Conservation (phyloP, 1,284 basidiomycete genomes). For the Ustilago esculenta region DNA sequence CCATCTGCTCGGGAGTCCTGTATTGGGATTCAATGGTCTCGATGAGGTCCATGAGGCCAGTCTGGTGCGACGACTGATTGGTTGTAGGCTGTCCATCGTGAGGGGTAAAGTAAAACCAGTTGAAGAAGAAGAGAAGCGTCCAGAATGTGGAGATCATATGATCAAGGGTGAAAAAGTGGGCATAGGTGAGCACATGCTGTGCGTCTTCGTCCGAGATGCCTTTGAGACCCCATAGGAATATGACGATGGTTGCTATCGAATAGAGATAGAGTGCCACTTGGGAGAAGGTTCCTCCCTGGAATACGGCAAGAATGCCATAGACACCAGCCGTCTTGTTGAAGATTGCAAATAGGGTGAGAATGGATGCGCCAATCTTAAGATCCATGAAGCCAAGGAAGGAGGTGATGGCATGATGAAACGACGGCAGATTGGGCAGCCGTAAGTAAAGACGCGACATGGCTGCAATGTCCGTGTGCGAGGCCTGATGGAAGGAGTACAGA, state of each 20-base stretch:
- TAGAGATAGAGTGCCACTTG: slow-evolving; percentile 87
- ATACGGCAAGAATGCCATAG: slow-evolving; percentile 90
- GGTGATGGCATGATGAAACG: slow-evolving; percentile 54
- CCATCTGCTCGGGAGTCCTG: slow-evolving; percentile 55
- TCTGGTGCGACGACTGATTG: slow-evolving; percentile 58
- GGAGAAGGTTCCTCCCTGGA: slow-evolving; percentile 85
- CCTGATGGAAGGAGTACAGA: too few relatives aligned
- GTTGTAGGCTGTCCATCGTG: slow-evolving; percentile 75
- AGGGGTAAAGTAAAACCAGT: slow-evolving; percentile 88
- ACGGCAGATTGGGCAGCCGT: slow-evolving; percentile 50
- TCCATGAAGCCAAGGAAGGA: slow-evolving; percentile 65
- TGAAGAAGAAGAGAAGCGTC: slow-evolving; percentile 86
- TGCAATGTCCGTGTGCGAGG: too few relatives aligned
- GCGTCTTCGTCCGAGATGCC: slow-evolving; percentile 75
- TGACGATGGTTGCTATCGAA: slow-evolving; percentile 82
- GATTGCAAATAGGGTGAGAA: slow-evolving; percentile 69
- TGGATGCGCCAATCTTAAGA: slow-evolving; percentile 64
- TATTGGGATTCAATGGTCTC: slow-evolving; percentile 64
- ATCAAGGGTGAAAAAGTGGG: slow-evolving; percentile 90
- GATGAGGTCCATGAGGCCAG: slow-evolving; percentile 64
- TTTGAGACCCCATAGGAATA: slow-evolving; percentile 86
- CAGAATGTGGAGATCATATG: slow-evolving; percentile 91
- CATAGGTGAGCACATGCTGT: slow-evolving; percentile 80
- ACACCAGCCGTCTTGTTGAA: slow-evolving; percentile 98
- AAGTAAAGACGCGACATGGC: slow-evolving; percentile 57